phyloP scores from a whole-genome alignment of 768 basidiomycete species.

The Lentinula aciculospora region DNA sequence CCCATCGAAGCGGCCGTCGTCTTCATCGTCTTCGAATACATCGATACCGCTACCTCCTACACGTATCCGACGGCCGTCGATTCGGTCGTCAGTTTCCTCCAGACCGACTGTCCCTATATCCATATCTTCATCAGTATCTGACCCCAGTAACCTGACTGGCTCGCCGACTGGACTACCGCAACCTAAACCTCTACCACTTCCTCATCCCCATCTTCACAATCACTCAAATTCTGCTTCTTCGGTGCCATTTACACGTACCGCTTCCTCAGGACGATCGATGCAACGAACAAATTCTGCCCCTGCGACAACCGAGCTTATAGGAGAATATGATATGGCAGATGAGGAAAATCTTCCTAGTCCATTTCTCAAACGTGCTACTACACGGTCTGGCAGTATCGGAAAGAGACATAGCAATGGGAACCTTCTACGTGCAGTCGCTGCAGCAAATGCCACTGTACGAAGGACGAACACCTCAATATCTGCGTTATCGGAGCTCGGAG shows the following conservation, averaged over 20 bases:
- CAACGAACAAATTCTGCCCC: conserved; percentile 5
- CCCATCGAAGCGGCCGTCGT: conserved; percentile 18
- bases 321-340: conserved; percentile 62
- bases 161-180: conserved; percentile 1
- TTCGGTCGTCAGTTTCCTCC: conserved; percentile 29
- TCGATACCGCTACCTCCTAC: conserved; percentile 33
- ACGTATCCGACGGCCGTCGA: conserved; percentile 52
- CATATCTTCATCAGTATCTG: conserved; percentile 33
- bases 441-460: conserved; percentile 42
- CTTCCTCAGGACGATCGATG: conserved; percentile 11
- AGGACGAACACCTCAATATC: conserved; percentile 13
- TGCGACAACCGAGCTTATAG: conserved; percentile 20
- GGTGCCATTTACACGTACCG: conserved; percentile 18
- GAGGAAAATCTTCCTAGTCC: conserved; percentile 86
- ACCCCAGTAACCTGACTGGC: conserved; percentile 27
- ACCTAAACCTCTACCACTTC: conserved; percentile 29
- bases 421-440: conserved; percentile 55
- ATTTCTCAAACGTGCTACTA: conserved; percentile 48
- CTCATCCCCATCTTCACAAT: conserved; percentile 34
- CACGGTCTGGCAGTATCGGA: conserved; percentile 11
- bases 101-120: not conserved
- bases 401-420: conserved; percentile 49
- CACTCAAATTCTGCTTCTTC: conserved; percentile 13
- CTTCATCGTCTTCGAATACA: conserved; percentile 15
- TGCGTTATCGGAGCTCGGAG: conserved; percentile 1